phyloP scores from a whole-genome alignment of 2,329 filamentous ascomycete genomes.

The Neofusicoccum cordaticola region DNA sequence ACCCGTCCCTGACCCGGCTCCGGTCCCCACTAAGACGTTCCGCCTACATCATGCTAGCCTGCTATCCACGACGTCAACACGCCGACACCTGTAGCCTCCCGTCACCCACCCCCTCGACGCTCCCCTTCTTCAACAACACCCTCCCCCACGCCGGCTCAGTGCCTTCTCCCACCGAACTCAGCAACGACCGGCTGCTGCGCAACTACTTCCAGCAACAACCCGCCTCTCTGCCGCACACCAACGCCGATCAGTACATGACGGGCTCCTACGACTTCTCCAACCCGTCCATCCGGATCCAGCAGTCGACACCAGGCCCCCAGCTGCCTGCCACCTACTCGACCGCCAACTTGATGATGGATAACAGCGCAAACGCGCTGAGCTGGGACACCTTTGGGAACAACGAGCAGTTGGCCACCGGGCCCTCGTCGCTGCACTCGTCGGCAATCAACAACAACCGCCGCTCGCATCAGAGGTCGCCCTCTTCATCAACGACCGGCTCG shows the following conservation, averaged over 20 bases:
- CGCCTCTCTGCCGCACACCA: background rate
- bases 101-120: conserved; percentile 1
- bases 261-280: conserved; percentile 30
- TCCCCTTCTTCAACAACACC: conserved; percentile 15
- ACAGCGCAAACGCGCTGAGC: conserved; percentile 26
- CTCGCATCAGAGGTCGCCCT: conserved; percentile 38
- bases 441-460: conserved; percentile 9
- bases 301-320: conserved; percentile 40
- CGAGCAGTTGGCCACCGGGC: conserved; percentile 22
- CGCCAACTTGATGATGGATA: conserved; percentile 30
- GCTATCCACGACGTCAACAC: conserved; percentile 17
- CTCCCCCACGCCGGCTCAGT: conserved; percentile 5
- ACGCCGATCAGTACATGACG: conserved; percentile 16
- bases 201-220: conserved; percentile 7
- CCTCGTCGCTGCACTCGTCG: background rate
- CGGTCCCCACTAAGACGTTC: conserved; percentile 11
- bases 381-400: conserved; percentile 33
- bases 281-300: conserved; percentile 40
- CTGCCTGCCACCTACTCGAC: conserved; percentile 25
- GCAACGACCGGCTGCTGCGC: conserved; percentile 2
- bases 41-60: conserved; percentile 18
- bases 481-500: conserved; percentile 39
- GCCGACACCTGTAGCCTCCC: background rate
- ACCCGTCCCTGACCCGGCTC: conserved; percentile 18
- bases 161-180: conserved; percentile 10